These are phyloP conservation scores for Ostreobium quekettii DNA, from an alignment of 139 green algal species.

Conservation along the genomic window DNA sequence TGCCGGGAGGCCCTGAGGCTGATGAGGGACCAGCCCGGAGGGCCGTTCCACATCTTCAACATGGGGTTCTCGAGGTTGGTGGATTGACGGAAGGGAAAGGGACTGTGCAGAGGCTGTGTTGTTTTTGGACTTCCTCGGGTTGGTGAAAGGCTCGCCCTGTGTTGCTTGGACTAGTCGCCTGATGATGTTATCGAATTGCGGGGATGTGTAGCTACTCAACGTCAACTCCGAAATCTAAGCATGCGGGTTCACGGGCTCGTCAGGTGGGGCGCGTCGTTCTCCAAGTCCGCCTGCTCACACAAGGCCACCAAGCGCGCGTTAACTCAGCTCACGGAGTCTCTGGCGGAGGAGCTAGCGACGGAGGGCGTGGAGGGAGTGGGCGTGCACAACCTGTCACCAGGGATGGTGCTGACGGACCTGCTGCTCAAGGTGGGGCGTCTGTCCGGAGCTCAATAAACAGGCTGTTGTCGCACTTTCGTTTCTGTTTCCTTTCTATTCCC, in stretches of 20 bases:
- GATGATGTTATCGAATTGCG: no score
- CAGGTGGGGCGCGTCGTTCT: constrained; percentile 31
- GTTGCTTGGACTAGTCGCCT: no score
- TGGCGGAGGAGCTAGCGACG: constrained; percentile 36
- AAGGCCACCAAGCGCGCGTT: constrained; percentile 53
- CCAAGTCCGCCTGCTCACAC: constrained; percentile 38
- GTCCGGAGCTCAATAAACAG: no score
- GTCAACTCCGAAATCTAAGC: no score
- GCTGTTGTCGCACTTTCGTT: no score
- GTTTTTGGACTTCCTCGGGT: constrained; percentile 30
- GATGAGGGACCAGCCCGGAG: constrained; percentile 35
- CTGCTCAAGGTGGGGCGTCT: no score
- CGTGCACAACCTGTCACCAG: constrained; percentile 56
- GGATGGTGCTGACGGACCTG: constrained; percentile 56
- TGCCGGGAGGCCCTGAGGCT: constrained; percentile 34
- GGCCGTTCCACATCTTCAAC: constrained; percentile 25
- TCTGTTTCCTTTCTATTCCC: no score
- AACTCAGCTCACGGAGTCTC: constrained; percentile 38
- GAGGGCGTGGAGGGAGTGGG: constrained; percentile 28
- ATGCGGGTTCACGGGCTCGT: constrained; percentile 1
- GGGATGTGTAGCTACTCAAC: no score
- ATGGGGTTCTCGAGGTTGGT: constrained; percentile 23
- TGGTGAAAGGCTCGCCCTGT: no score
- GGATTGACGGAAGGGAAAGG: no score
- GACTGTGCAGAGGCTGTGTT: not conserved